These are phyloP conservation scores for Penicillium cinerascens DNA, from an alignment of 495 filamentous ascomycete species.

Conservation along the genomic window DNA sequence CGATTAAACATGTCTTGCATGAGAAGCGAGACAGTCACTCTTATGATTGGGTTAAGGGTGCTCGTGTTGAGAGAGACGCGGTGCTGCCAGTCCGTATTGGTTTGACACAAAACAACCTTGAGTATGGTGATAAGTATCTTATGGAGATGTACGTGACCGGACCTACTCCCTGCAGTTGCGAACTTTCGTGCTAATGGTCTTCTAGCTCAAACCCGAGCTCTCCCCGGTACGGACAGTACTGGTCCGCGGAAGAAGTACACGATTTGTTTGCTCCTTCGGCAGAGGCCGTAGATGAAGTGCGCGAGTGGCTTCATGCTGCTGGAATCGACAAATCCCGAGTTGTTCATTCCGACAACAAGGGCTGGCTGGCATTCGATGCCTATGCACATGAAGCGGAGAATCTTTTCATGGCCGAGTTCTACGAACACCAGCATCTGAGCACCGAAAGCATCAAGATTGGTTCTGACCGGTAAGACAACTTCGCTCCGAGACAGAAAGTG, in stretches of 20 bases:
- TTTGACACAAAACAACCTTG: constrained; percentile 27
- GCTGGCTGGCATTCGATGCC: constrained; percentile 57
- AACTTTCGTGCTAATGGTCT: constrained; percentile 23
- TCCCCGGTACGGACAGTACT: constrained; percentile 60
- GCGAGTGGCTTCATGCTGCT: constrained; percentile 41
- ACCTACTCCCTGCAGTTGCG: neutral
- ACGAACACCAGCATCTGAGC: constrained; percentile 49
- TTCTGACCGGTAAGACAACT: constrained; percentile 39
- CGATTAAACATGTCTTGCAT: constrained; percentile 39
- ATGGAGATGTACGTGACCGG: constrained; percentile 22
- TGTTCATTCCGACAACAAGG: constrained; percentile 46
- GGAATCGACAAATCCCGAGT: constrained; percentile 49
- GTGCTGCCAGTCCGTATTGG: constrained; percentile 31
- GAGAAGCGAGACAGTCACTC: constrained; percentile 29
- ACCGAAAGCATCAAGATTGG: constrained; percentile 46
- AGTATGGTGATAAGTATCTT: constrained; percentile 25
- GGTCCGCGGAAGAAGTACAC: constrained; percentile 53
- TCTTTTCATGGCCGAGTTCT: constrained; percentile 58
- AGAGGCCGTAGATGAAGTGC: constrained; percentile 43
- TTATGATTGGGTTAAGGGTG: constrained; percentile 33
- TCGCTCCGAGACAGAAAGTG: neutral
- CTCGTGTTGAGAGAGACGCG: constrained; percentile 25
- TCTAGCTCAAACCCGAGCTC: constrained; percentile 61
- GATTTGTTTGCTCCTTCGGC: constrained; percentile 50
- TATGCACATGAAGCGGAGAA: constrained; percentile 53